phyloP scores from a whole-genome alignment of 208 protist genomes.

The Leishmania guyanensis region DNA sequence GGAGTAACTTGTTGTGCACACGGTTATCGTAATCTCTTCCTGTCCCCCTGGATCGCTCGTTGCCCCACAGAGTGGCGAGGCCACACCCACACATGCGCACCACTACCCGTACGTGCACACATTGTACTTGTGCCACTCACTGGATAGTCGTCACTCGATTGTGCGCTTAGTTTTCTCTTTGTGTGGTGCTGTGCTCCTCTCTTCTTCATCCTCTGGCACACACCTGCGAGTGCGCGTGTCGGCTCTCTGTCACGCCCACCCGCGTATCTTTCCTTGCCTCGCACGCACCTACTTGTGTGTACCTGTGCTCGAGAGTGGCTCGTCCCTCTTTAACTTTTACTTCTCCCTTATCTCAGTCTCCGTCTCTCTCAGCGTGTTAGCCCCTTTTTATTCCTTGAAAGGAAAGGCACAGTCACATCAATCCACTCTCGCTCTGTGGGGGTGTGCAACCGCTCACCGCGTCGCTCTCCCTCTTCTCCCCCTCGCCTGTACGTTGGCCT shows the following conservation, averaged over 20 bases:
- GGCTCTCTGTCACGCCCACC: background rate
- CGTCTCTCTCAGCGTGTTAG: background rate
- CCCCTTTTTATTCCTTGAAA: too few relatives aligned
- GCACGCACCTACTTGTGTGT: background rate
- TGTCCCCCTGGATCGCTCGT: background rate
- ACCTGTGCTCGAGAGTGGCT: background rate
- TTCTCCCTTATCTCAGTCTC: background rate
- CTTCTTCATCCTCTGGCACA: too few relatives aligned
- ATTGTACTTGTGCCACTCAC: background rate
- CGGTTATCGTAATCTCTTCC: background rate
- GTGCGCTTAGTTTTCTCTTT: too few relatives aligned
- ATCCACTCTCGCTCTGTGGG: too few relatives aligned
- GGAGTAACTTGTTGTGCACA: background rate
- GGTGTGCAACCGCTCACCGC: too few relatives aligned
- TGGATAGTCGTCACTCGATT: background rate
- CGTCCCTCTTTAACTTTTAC: background rate
- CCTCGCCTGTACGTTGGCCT: background rate
- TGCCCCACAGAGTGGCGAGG: background rate
- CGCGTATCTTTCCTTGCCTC: background rate
- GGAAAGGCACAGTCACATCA: too few relatives aligned
- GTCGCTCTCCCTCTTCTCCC: background rate
- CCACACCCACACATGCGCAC: background rate
- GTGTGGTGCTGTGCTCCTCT: background rate
- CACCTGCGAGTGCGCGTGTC: background rate
- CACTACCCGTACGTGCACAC: background rate